Conservation (phyloP, 2,329 filamentous ascomycete species). For the Alternaria conjuncta region DNA sequence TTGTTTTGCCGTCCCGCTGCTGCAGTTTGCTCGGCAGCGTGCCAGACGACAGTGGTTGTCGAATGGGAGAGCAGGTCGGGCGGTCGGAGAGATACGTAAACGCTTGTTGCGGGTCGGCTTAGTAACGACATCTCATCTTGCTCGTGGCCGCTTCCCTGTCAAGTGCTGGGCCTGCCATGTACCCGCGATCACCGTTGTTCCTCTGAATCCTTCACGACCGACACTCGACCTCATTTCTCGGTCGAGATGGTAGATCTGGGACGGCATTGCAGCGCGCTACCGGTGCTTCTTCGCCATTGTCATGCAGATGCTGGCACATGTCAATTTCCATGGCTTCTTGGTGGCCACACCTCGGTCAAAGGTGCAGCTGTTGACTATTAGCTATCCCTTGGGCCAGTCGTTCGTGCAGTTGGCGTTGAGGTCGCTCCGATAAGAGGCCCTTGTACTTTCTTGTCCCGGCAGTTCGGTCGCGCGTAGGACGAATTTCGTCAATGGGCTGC, state of each 20-base stretch:
- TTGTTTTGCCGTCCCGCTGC: conserved; percentile 32
- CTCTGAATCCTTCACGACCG: conserved; percentile 11
- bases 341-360: conserved; percentile 18
- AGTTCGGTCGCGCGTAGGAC: conserved; percentile 29
- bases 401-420: conserved; percentile 20
- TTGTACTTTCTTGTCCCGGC: conserved; percentile 32
- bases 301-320: conserved; percentile 22
- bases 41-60: conserved; percentile 3
- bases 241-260: conserved; percentile 17
- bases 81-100: conserved; percentile 27
- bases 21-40: conserved; percentile 9
- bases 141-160: conserved; percentile 23
- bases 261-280: conserved; percentile 19
- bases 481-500: conserved; percentile 35
- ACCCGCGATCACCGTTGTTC: conserved; percentile 18
- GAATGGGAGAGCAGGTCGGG: conserved; percentile 17
- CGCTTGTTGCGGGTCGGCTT: conserved; percentile 8
- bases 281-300: conserved; percentile 9
- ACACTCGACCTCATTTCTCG: conserved; percentile 19
- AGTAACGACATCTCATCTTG: conserved; percentile 20
- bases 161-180: conserved; percentile 13
- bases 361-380: conserved; percentile 11
- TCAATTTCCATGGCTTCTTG: conserved; percentile 16
- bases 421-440: conserved; percentile 44
- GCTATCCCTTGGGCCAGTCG: conserved; percentile 14